Evolutionary conservation across 176 grass and related monocot species (phyloP), one percentile per base, ranked within the genome.

Genomic region (Tillandsia fasciculata): DNA sequence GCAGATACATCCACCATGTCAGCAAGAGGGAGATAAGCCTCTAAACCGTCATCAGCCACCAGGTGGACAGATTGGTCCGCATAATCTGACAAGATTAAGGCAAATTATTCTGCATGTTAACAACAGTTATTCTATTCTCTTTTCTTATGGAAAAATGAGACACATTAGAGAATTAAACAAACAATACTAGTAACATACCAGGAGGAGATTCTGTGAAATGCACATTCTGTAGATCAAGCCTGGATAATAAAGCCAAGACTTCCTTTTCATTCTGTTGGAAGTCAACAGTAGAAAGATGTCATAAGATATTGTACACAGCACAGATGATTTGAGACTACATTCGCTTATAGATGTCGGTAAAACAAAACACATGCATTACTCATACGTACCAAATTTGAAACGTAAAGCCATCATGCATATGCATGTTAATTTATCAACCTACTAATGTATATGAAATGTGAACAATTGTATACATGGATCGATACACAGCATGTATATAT

Each of bases 1-100:
- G 83, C 88, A 10, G 88, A 88, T 53, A 96, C 83, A 65, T 92
- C 89, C 42, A 97, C 94, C 94, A 92, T 97, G 64, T 90, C 94
- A 52, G 84, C 86, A 65, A 97, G 77, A 64, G 94, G 94, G 64
- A 97, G 84, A 81, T 92, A 92, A 58, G 89, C 86, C 72, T 92
- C 94, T 75, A 92, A 58, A 68, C 86, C 89, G 23, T 93, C 89
- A 48, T 88, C 80, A 48, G 84, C 94, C 76, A 93, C 94, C 79
- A 97, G 77, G 74, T 97, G 94, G 68, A 97, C 84, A 0, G 86
- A 97, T 84, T 90, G 94, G n/a, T 87, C 92, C 67, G 83, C 86
- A 73, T 92, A 84, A 80, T 75, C 94, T 97, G 48, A 17, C 11
- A 66, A 76, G 10, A 71, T 51, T 67, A 67, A 71, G 51, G 3